Conservation (phyloP, 768 basidiomycete species). For the Boletellus ananiceps region DNA sequence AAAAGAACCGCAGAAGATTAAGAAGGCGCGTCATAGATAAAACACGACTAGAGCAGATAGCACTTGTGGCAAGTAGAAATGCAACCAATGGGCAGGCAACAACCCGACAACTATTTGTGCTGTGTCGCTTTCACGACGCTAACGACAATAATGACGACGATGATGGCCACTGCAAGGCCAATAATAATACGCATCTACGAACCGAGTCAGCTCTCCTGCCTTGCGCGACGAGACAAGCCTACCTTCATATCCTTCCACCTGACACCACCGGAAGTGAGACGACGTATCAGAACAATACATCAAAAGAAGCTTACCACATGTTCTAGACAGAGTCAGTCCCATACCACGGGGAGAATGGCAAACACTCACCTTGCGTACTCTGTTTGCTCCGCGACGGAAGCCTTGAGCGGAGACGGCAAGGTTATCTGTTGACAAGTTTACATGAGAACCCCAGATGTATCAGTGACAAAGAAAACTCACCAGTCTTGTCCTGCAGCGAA, state of each 20-base stretch:
- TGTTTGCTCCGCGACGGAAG: constrained; percentile 94
- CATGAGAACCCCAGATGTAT: neutral
- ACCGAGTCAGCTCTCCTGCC: constrained; percentile 8
- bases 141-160: constrained; percentile 94
- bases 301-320: constrained; percentile 69
- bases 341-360: neutral
- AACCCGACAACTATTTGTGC: constrained; percentile 34
- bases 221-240: constrained; percentile 14
- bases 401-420: constrained; percentile 98
- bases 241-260: constrained; percentile 99
- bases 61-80: constrained; percentile 10
- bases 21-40: constrained; percentile 40
- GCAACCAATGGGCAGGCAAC: neutral
- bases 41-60: constrained; percentile 32
- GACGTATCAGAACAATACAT: neutral
- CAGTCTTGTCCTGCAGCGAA: constrained; percentile 95
- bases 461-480: constrained; percentile 43
- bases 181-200: constrained; percentile 95
- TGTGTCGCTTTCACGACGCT: constrained; percentile 86
- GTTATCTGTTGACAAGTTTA: constrained; percentile 56
- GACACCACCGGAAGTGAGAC: constrained; percentile 7
- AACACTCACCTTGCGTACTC: constrained; percentile 81
- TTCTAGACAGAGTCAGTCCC: constrained; percentile 45
- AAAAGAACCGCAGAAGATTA: constrained; percentile 27
- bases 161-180: constrained; percentile 80